Evolutionary conservation across 75 land plant species (phyloP), one percentile per base, ranked within the genome.

Genomic region (Larix kaempferi): DNA sequence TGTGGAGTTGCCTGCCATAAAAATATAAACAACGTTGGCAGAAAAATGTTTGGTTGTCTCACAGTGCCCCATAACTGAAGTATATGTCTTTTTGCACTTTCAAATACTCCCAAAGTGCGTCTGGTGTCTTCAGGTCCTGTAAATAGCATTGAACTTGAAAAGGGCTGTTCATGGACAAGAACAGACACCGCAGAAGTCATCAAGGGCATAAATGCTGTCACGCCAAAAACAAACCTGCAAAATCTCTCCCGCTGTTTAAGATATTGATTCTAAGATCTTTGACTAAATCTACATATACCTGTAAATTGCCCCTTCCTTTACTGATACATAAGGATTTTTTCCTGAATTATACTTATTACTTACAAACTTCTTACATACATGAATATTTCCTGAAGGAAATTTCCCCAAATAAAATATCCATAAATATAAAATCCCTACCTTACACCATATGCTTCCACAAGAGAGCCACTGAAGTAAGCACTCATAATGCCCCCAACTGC

Each of bases 1-100:
- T 92, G 91, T 77, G 98, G 99, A 56, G 99, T 92, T 74, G 99
- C 98, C 78, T 97, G 99, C 99, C 99, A 97, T 27, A 94, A 81
- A 81, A 97, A 97, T 63, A 97, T 85, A 64, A 97, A 97, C 29
- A 92, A 22, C 2, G 98, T 97, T 15, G 99, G 99, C 80, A 94
- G 87, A 69, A 97, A 88, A 16, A 97, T 93, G 71, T 88, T 84
- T 27, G 94, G 99, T 80, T 97, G 93, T 78, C 74, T 92, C 25
- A 92, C 83, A 52, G 99, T 87, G 58, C 60, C 78, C 99, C 95
- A 97, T 78, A 97, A 74, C 78, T 82, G 82, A 33, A 82, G 27
- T 16, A 92, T 66, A 37, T 82, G 83, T 55, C 83, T 75, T 78
- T 81, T 90, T 6, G 94, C 86, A 78, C 81, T 86, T 58, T 89